Evolutionary conservation across 306 rosid genomes (phyloP).

Genomic region (Inga oerstediana): DNA sequence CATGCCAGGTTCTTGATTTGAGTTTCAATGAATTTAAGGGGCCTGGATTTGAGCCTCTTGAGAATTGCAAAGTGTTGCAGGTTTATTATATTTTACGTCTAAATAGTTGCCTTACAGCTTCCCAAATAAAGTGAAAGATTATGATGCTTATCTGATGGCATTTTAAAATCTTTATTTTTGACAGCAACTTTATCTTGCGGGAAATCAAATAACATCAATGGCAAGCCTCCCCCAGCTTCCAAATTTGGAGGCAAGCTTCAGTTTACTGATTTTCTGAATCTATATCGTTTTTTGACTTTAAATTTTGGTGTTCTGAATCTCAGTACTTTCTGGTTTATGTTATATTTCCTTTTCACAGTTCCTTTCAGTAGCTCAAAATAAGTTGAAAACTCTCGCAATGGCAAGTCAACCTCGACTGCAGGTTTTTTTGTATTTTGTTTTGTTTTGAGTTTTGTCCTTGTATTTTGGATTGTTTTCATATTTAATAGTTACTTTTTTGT

Average conservation of each 20-base stretch:
- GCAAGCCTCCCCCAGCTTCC: constrained; percentile 96
- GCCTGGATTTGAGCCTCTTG: constrained; percentile 99
- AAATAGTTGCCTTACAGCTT: constrained; percentile 27
- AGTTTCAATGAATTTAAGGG: constrained; percentile 98
- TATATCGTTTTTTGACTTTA: constrained; percentile 15
- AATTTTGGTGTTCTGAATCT: constrained; percentile 22
- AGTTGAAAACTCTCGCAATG: constrained; percentile 90
- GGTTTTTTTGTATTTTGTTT: constrained; percentile 50
- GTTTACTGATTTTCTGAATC: constrained; percentile 21
- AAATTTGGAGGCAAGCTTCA: constrained; percentile 85
- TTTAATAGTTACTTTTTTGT: constrained; percentile 7
- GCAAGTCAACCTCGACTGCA: constrained; percentile 99
- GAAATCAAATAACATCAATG: constrained; percentile 95
- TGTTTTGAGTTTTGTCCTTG: constrained; percentile 27
- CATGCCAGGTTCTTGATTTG: constrained; percentile 91
- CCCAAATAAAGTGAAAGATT: background rate
- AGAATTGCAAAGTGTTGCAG: constrained; percentile 90
- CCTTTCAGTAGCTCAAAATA: constrained; percentile 98
- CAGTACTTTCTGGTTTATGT: constrained; percentile 1
- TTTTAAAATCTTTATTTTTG: constrained; percentile 34
- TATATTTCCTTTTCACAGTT: constrained; percentile 55
- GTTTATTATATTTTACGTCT: constrained; percentile 43
- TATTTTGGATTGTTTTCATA: background rate
- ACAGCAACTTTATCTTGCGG: constrained; percentile 98
- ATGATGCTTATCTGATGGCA: constrained; percentile 1